These are phyloP conservation scores for Triadica sebifera DNA, from an alignment of 345 rosid genomes.

Conservation along the genomic window DNA sequence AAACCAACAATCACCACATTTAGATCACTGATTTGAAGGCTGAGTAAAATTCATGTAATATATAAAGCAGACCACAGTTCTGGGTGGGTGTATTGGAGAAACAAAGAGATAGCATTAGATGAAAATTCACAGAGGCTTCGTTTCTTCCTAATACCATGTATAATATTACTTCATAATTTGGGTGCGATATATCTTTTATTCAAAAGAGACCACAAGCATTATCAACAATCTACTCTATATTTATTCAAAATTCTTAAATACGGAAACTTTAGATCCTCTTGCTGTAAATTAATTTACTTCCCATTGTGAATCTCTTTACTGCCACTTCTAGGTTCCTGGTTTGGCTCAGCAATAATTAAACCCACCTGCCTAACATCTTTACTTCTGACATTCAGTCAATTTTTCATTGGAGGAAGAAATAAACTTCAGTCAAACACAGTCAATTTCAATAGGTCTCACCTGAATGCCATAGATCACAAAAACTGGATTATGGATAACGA, in stretches of 20 bases:
- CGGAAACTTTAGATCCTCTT: background rate
- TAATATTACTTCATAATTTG: background rate
- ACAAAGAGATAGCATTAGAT: background rate
- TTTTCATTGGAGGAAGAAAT: background rate
- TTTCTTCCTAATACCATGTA: background rate
- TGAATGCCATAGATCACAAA: conserved; percentile 52
- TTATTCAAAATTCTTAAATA: background rate
- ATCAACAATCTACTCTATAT: background rate
- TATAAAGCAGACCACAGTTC: conserved; percentile 4
- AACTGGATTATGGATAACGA: conserved; percentile 68
- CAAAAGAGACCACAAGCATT: background rate
- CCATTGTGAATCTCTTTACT: background rate
- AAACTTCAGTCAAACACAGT: background rate
- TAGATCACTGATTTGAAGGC: background rate
- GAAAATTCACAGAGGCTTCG: background rate
- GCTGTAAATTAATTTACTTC: background rate
- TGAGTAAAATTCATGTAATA: background rate
- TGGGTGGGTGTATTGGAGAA: background rate
- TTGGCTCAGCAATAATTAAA: background rate
- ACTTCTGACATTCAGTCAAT: background rate
- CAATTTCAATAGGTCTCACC: conserved; percentile 38
- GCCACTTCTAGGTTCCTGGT: background rate
- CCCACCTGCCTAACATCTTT: background rate
- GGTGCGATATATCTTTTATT: conserved; percentile 1
- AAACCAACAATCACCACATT: conserved; percentile 18